Conservation (phyloP, 805 yeast genomes). For the Zygosaccharomyces rouxii region DNA sequence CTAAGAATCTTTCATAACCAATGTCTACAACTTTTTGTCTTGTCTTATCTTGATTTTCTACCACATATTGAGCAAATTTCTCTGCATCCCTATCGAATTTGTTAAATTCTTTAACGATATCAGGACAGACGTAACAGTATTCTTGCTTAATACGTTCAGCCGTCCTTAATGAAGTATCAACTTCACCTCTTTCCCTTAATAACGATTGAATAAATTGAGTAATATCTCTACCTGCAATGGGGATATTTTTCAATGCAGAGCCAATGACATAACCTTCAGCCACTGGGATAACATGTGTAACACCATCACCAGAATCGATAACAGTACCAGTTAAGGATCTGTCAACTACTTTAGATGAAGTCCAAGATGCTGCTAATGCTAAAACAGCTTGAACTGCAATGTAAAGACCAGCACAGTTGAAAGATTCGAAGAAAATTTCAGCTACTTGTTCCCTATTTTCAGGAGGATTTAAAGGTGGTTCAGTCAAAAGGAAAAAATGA, state of each 20-base stretch:
- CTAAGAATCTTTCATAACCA: constrained; percentile 95
- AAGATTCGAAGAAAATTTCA: constrained; percentile 97
- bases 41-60: constrained; percentile 69
- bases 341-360: constrained; percentile 90
- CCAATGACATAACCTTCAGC: constrained; percentile 99
- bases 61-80: constrained; percentile 87
- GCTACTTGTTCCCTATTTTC: constrained; percentile 98
- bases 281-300: constrained; percentile 97
- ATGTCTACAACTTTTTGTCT: constrained; percentile 73
- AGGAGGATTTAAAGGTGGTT: constrained; percentile 99
- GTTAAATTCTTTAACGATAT: constrained; percentile 92
- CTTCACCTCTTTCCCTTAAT: constrained; percentile 94
- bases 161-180: constrained; percentile 87
- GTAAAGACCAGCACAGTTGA: constrained; percentile 97
- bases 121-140: constrained; percentile 96
- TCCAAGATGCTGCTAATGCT: constrained; percentile 99
- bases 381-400: constrained; percentile 98
- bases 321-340: constrained; percentile 97
- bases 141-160: constrained; percentile 97
- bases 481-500: constrained; percentile 91
- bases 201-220: constrained; percentile 89
- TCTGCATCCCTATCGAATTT: constrained; percentile 92
- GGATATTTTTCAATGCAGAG: constrained; percentile 93
- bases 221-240: constrained; percentile 98
- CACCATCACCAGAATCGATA: constrained; percentile 98